Base-by-base conservation (phyloP, 768 basidiomycete species). In the Lentinus brumalis region DNA sequence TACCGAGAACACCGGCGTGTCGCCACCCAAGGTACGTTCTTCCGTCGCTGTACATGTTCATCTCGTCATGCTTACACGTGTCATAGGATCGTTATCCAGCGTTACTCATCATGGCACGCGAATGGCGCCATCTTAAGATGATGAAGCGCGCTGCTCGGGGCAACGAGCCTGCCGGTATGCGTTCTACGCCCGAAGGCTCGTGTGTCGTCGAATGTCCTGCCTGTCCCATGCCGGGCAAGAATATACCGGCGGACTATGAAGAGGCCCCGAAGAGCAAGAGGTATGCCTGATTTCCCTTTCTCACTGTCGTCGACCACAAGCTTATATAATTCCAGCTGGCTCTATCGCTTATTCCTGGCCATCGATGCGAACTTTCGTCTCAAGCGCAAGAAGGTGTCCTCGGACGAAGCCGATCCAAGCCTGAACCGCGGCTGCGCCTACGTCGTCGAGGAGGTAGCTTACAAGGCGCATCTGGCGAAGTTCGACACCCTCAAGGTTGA, bases 1-100 rank as follows among this genome's bases (percentile, higher is more conserved):
- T 12, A 74, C 73, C 0, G 71, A 78, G 42, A 78, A 77, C 51
- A 72, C 68, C 3, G 73, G 74, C 0, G 56, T 66, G 0, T 9
- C 29, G 1, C 30, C 44, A 2, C 44, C 44, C 1, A 45, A n/a
- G 16, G 44, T 45, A 45, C 15, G 44, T 2, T 10, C 32, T 5
- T 5, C 10, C 5, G 5, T 35, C 5, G 5, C 5, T 35, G 32
- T 10, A 10, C 32, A 35, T 35, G 32, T 35, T 5, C 32, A 16
- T 14, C 16, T 1, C 44, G 14, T 15, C 14, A 11, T 45, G 32
- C 10, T 35, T 10, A n/a, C n/a, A n/a, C 32, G 14, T 45, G 8
- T n/a, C 16, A 72, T n/a, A n/a, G 69, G 63, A 66, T 39, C 63
- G 65, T 2, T 63, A 61, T 26, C 26, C 51, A 6, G 51, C 64